These are phyloP conservation scores for Drechslerella coelobrocha DNA, from an alignment of 2,329 filamentous ascomycete genomes.

Conservation along the genomic window DNA sequence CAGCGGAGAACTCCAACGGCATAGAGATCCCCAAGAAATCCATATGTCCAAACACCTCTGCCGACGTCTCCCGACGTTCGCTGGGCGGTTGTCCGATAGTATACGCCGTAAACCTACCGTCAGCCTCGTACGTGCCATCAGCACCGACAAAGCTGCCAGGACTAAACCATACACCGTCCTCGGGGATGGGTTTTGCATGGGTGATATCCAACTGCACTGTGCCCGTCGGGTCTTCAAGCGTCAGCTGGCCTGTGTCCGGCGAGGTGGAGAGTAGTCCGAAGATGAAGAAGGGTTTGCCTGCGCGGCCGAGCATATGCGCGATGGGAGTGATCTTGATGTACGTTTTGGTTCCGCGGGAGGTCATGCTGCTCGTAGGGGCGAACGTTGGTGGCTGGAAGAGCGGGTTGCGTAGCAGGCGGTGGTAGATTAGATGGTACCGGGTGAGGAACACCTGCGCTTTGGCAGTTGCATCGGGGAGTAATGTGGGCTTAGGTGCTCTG, in stretches of 20 bases:
- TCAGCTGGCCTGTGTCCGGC: constrained; percentile 79
- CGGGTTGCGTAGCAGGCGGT: constrained; percentile 89
- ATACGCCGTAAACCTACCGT: constrained; percentile 90
- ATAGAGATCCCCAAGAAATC: constrained; percentile 76
- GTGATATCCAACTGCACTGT: constrained; percentile 83
- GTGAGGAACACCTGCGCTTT: constrained; percentile 88
- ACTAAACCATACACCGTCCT: constrained; percentile 87
- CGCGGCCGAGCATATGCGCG: constrained; percentile 66
- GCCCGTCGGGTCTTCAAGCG: constrained; percentile 84
- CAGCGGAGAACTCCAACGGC: constrained; percentile 52
- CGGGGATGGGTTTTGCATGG: constrained; percentile 80
- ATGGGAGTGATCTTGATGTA: constrained; percentile 90
- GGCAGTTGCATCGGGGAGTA: constrained; percentile 77
- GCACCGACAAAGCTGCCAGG: constrained; percentile 96
- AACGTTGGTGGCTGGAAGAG: constrained; percentile 77
- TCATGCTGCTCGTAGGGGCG: constrained; percentile 64
- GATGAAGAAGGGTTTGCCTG: constrained; percentile 53
- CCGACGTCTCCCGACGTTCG: constrained; percentile 78
- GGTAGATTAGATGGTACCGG: constrained; percentile 88
- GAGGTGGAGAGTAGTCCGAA: constrained; percentile 67
- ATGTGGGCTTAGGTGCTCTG: constrained; percentile 70
- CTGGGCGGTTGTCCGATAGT: constrained; percentile 91
- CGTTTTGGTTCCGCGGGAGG: constrained; percentile 68
- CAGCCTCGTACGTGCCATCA: constrained; percentile 96
- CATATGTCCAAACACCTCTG: constrained; percentile 80